Evolutionary conservation across 176 grass and related monocot genomes (phyloP).

Genomic region (Oryza officinalis): DNA sequence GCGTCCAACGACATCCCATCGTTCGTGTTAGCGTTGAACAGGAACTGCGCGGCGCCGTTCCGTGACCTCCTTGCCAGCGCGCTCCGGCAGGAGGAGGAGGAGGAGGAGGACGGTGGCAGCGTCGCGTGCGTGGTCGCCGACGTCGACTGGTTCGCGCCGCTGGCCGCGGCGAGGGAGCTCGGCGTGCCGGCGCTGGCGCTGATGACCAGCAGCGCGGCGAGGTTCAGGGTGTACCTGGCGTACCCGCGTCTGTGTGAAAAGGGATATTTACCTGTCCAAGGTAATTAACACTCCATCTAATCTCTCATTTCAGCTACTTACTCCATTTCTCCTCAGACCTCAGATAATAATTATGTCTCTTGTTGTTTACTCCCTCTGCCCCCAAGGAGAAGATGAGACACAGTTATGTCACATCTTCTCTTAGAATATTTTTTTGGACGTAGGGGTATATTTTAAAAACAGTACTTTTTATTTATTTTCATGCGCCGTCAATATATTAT

Average conservation of each 20-base stretch:
- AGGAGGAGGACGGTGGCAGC: background rate
- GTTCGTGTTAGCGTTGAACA: slow-evolving; percentile 28
- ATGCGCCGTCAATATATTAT: background rate
- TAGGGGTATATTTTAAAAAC: too few species aligned
- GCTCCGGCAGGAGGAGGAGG: background rate
- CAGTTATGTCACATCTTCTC: too few species aligned
- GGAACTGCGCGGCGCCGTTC: slow-evolving; percentile 10
- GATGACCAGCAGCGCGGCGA: slow-evolving; percentile 31
- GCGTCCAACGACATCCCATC: slow-evolving; percentile 5
- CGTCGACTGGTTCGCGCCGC: slow-evolving; percentile 16
- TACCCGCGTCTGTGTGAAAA: background rate
- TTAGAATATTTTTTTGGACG: too few species aligned
- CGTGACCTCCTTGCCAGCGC: background rate
- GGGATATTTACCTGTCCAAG: slow-evolving; percentile 26
- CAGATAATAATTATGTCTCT: background rate
- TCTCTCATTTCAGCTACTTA: background rate
- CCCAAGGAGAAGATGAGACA: too few species aligned
- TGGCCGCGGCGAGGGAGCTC: background rate
- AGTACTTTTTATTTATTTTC: background rate
- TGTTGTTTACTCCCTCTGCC: too few species aligned
- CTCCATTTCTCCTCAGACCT: background rate
- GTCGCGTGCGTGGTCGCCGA: slow-evolving; percentile 18
- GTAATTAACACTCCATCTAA: background rate
- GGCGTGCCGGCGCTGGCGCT: slow-evolving; percentile 14
- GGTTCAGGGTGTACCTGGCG: slow-evolving; percentile 1